Conservation (phyloP, 257 asterid species). For the Marsdenia floribunda region DNA sequence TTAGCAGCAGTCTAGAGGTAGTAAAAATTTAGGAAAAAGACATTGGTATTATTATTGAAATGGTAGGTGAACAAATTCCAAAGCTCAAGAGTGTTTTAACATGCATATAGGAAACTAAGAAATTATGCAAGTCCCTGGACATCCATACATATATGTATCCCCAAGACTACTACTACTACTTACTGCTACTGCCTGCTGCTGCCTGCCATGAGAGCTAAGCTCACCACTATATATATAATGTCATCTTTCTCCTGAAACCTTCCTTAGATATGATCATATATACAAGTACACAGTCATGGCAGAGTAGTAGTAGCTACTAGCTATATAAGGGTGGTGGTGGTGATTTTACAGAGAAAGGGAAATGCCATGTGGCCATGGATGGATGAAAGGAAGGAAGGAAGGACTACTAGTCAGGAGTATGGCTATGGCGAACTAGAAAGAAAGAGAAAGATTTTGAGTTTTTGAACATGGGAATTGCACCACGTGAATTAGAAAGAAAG, state of each 20-base stretch:
- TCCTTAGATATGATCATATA: neutral
- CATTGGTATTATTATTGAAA: neutral
- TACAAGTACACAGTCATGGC: neutral
- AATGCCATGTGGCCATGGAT: constrained; percentile 18
- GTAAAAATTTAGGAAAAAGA: constrained; percentile 8
- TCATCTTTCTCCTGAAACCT: neutral
- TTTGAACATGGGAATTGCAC: constrained; percentile 17
- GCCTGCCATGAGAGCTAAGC: neutral
- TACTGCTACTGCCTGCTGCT: too few species aligned
- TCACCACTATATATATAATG: neutral
- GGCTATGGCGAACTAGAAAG: too few species aligned
- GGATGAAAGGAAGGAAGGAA: constrained; percentile 50
- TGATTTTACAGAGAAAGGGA: constrained; percentile 19
- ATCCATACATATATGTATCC: too few species aligned
- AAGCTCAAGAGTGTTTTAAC: neutral
- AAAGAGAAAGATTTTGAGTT: neutral
- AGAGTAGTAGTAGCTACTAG: neutral
- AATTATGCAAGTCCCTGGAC: too few species aligned
- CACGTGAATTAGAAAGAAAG: constrained; percentile 49
- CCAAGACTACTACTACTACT: too few species aligned
- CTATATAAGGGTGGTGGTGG: neutral
- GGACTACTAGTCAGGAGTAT: neutral
- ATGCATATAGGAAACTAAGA: too few species aligned
- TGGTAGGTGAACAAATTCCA: constrained; percentile 15
- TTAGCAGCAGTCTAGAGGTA: neutral